Conservation (phyloP, 2,329 filamentous ascomycete genomes). For the Rhytidhysteron rufulum region DNA sequence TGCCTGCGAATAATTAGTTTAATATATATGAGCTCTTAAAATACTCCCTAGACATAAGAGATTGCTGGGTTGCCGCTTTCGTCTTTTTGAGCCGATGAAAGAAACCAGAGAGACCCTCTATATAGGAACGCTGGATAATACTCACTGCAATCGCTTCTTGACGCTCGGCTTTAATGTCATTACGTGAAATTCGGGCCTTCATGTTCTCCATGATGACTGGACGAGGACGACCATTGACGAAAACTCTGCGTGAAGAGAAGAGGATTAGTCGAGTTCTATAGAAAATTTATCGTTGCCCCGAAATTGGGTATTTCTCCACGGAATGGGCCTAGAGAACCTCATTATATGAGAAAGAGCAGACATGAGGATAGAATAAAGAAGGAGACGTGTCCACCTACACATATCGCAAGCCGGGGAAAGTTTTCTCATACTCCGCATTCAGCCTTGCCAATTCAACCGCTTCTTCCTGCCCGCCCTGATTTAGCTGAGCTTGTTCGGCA, state of each 20-base stretch:
- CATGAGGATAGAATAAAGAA: no score
- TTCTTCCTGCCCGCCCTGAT: conserved; percentile 50
- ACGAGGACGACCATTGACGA: conserved; percentile 77
- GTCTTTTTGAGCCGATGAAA: no score
- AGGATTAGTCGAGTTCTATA: not conserved
- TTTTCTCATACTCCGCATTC: conserved; percentile 76
- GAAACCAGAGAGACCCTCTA: no score
- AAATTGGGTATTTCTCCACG: no score
- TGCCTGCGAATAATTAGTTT: conserved; percentile 52
- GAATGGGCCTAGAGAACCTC: no score
- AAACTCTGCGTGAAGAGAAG: conserved; percentile 52
- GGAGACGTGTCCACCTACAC: no score
- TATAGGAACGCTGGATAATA: no score
- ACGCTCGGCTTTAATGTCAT: conserved; percentile 65
- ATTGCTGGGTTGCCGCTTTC: no score
- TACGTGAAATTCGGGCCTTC: conserved; percentile 66
- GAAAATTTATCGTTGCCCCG: no score
- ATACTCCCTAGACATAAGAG: no score
- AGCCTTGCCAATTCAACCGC: conserved; percentile 55
- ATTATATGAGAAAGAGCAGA: no score
- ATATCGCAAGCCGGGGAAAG: conserved; percentile 78
- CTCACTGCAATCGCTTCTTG: conserved; percentile 69
- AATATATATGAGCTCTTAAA: not conserved
- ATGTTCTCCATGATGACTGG: conserved; percentile 79
- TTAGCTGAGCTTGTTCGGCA: conserved; percentile 77